Conservation (phyloP, 192 early-diverging fungal species). For the Umbelopsis ramanniana region DNA sequence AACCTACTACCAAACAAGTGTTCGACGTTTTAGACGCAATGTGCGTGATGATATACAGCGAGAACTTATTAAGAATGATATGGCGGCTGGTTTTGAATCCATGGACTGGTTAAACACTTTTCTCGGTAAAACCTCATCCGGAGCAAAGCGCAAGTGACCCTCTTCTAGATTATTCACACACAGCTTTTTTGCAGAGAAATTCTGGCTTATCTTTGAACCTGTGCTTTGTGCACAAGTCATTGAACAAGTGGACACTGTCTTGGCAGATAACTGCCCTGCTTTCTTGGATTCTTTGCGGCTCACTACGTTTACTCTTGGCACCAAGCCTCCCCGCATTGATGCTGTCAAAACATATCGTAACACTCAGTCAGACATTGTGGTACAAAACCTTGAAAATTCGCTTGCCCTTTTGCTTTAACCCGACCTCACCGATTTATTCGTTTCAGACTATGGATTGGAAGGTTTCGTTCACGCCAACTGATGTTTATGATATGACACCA, state of each 20-base stretch:
- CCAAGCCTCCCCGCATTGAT: conserved; percentile 64
- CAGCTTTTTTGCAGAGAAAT: conserved; percentile 36
- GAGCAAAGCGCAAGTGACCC: too few species aligned
- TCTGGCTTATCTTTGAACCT: conserved; percentile 85
- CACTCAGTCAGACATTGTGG: conserved; percentile 58
- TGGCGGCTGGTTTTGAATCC: conserved; percentile 59
- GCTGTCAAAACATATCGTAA: conserved; percentile 61
- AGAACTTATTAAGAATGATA: conserved; percentile 46
- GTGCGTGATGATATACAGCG: conserved; percentile 63
- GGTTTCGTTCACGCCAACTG: conserved; percentile 73
- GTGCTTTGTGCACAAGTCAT: conserved; percentile 67
- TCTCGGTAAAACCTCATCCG: conserved; percentile 17
- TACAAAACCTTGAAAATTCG: conserved; percentile 27
- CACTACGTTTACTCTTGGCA: conserved; percentile 67
- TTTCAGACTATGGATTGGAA: conserved; percentile 74
- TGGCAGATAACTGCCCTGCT: conserved; percentile 64
- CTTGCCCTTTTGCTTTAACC: not conserved
- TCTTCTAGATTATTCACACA: conserved; percentile 27
- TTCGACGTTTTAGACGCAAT: conserved; percentile 54
- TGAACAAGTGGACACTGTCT: conserved; percentile 61
- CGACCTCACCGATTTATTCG: not conserved
- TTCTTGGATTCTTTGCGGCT: conserved; percentile 68
- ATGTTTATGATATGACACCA: conserved; percentile 57
- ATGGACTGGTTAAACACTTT: conserved; percentile 84
- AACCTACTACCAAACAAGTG: conserved; percentile 61